phyloP scores from a whole-genome alignment of 2,329 filamentous ascomycete species.

The Hirsutella rhossiliensis region DNA sequence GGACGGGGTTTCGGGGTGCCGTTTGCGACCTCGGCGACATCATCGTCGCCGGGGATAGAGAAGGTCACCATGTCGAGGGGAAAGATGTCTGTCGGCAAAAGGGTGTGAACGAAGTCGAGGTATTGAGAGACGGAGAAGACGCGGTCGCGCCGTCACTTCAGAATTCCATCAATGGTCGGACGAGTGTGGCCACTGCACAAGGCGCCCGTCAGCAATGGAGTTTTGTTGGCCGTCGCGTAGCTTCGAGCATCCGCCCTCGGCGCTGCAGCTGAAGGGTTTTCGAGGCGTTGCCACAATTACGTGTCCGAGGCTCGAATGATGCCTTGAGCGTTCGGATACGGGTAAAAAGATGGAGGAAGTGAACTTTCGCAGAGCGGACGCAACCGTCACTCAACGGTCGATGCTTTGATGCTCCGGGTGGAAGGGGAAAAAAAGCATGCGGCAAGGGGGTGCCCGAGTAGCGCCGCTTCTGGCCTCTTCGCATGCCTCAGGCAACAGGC shows the following conservation, averaged over 20 bases:
- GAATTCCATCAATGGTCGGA: not conserved
- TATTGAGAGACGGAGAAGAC: not conserved
- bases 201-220: not conserved
- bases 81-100: not conserved
- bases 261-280: not conserved
- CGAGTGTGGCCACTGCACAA: not conserved
- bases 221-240: not conserved
- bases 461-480: not conserved
- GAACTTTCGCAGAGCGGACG: not conserved
- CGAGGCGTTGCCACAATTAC: not conserved
- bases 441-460: not conserved
- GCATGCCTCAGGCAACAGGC: not conserved
- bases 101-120: not conserved
- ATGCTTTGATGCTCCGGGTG: not conserved
- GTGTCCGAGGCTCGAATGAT: not conserved
- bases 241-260: not conserved
- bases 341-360: not conserved
- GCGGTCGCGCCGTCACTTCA: not conserved
- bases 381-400: not conserved
- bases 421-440: not conserved
- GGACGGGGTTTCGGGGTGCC: constrained; percentile 27
- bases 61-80: constrained; percentile 23
- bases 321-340: not conserved
- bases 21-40: constrained; percentile 16
- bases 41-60: constrained; percentile 22